Evolutionary conservation across 1,284 basidiomycete genomes (phyloP), one percentile per base, ranked within the genome.

Genomic region (Flammula alnicola): DNA sequence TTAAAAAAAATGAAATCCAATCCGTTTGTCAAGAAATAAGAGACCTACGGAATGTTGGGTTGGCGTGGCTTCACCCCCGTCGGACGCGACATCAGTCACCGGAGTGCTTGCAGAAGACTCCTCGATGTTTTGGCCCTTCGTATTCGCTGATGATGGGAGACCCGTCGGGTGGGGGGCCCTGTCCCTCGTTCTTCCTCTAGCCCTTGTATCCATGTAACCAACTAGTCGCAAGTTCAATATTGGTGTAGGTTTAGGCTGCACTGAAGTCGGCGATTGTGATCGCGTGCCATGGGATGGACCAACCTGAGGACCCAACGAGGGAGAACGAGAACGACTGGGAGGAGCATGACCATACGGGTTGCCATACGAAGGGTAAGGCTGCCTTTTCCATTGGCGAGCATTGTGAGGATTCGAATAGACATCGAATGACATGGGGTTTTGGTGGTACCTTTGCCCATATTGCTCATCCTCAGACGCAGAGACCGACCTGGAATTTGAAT

Each of bases 401-500:
- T 30, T 36, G 10, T 55, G 49, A 10, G 36, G 56, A 35, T 44
- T 55, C 23, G 47, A 10, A 35, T 55, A 54, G 22, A 52, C 45
- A 17, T 61, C 56, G 14, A 51, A 47, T 43, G 46, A 52, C 10
- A 20, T 31, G 10, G 26, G 44, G 33, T 36, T 49, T 23, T 39
- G 48, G 42, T 59, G 51, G 10, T 59, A 55, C 4, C 51, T 48
- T 4, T 56, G 45, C 6, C 58, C 54, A 23, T 54, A n/a, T n/a
- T n/a, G n/a, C n/a, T n/a, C 31, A 17, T 58, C 51, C 6, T 47
- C 47, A 14, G 71, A 72, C 8, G 61, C 56, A 2, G 75, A 76
- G 11, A 71, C 67, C 19, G 75, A 73, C 10, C 69, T 55, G 1
- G 76, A 73, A 16, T 69, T 63, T 5, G 46, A 40, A 7, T 25